These are phyloP conservation scores for Xylaria sp. DNA, from an alignment of 2,329 filamentous ascomycete genomes.

Conservation along the genomic window DNA sequence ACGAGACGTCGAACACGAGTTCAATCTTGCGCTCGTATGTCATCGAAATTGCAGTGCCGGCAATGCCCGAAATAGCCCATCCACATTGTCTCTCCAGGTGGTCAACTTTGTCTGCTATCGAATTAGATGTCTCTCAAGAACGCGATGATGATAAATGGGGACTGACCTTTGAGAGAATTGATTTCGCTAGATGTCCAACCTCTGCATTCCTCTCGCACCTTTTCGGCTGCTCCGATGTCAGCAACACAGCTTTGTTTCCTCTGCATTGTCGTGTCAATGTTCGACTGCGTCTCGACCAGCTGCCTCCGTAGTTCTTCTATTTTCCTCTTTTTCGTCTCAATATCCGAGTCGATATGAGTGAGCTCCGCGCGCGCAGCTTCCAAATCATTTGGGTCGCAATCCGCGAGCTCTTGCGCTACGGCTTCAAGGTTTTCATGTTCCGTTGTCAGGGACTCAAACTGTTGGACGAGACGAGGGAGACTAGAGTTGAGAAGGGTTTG, in stretches of 20 bases:
- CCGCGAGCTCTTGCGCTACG: constrained; percentile 78
- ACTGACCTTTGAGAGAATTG: constrained; percentile 77
- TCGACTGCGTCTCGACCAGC: constrained; percentile 72
- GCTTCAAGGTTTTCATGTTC: constrained; percentile 77
- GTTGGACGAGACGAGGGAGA: constrained; percentile 72
- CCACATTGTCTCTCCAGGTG: constrained; percentile 73
- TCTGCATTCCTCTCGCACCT: constrained; percentile 84
- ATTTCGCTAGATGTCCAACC: constrained; percentile 91
- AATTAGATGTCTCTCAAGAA: constrained; percentile 51
- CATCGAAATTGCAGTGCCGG: constrained; percentile 74
- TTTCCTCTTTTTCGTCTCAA: constrained; percentile 74
- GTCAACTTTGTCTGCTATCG: constrained; percentile 69
- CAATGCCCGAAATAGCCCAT: constrained; percentile 77
- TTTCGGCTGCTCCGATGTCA: constrained; percentile 85
- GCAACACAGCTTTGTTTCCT: constrained; percentile 76
- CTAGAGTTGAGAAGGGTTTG: constrained; percentile 74
- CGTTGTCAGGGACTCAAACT: constrained; percentile 69
- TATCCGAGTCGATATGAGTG: constrained; percentile 70
- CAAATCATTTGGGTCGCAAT: constrained; percentile 84
- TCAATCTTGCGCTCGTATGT: constrained; percentile 78
- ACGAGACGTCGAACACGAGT: constrained; percentile 74
- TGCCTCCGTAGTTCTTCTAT: constrained; percentile 75
- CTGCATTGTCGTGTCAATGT: constrained; percentile 70
- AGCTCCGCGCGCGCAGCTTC: constrained; percentile 77
- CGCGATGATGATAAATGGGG: not conserved